A percentile compares a stretch with the other conserved stretches of the same genome.
Evolutionary conservation across 2,329 filamentous ascomycete species (phyloP).

Genomic region (Daldinia sp.): DNA sequence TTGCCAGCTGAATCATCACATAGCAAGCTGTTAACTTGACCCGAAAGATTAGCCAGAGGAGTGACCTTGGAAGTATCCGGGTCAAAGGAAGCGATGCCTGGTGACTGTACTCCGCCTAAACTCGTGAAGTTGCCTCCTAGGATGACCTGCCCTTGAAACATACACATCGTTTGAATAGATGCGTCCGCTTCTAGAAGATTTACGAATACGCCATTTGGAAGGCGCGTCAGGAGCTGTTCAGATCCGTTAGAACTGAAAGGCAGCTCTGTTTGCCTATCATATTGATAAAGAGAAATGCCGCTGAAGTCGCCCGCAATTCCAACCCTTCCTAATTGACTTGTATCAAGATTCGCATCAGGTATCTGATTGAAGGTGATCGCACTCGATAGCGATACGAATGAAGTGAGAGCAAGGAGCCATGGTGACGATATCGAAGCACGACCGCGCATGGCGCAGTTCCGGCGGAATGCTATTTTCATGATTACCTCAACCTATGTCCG

Average conservation of each 20-base stretch:
- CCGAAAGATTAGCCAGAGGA: constrained; percentile 80
- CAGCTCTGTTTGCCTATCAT: constrained; percentile 77
- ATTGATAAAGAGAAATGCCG: constrained; percentile 90
- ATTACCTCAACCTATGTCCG: constrained; percentile 41
- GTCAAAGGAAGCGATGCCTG: constrained; percentile 83
- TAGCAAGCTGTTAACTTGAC: constrained; percentile 80
- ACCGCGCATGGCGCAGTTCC: constrained; percentile 53
- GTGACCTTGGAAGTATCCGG: constrained; percentile 74
- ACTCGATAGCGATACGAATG: constrained; percentile 53
- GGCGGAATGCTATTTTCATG: constrained; percentile 59
- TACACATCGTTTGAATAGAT: constrained; percentile 87
- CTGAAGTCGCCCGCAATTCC: constrained; percentile 90
- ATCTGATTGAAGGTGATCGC: constrained; percentile 68
- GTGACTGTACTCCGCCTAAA: constrained; percentile 77
- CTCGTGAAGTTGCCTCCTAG: constrained; percentile 97
- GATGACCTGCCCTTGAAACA: constrained; percentile 75
- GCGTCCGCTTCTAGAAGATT: constrained; percentile 80
- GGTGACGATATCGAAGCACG: constrained; percentile 29
- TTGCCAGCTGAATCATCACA: constrained; percentile 80
- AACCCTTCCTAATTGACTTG: constrained; percentile 80
- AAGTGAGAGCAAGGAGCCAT: constrained; percentile 52
- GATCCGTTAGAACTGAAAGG: constrained; percentile 76
- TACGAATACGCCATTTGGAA: constrained; percentile 86
- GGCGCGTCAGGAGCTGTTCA: constrained; percentile 78
- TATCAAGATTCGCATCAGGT: constrained; percentile 77